Evolutionary conservation across 495 filamentous ascomycete genomes (phyloP).

Genomic region (Penicillium simplicissimum): DNA sequence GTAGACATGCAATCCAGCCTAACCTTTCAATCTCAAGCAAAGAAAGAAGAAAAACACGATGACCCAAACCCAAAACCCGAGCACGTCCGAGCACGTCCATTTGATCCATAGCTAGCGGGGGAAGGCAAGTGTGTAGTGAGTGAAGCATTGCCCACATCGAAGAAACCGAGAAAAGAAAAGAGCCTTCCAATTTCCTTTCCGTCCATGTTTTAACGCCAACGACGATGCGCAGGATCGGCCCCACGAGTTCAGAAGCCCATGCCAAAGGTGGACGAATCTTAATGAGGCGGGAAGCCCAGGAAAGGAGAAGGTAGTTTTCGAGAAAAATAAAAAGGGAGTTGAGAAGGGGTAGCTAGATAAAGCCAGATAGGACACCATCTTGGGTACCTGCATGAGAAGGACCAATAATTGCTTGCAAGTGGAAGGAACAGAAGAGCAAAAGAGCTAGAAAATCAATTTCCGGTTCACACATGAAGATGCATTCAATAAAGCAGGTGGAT

Average conservation of each 20-base stretch:
- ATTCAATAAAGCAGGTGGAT: constrained; percentile 24
- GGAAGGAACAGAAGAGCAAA: constrained; percentile 8
- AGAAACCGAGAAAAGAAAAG: background rate
- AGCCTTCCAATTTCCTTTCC: too few relatives aligned
- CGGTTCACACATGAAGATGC: constrained; percentile 33
- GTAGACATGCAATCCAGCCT: background rate
- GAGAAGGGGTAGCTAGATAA: constrained; percentile 11
- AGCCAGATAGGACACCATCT: constrained; percentile 21
- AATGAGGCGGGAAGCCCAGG: background rate
- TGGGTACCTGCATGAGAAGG: constrained; percentile 22
- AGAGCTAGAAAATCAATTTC: constrained; percentile 32
- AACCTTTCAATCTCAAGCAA: constrained; percentile 1
- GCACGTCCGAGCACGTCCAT: constrained; percentile 17
- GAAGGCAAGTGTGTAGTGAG: constrained; percentile 4
- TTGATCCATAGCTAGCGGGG: constrained; percentile 8
- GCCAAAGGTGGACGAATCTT: constrained; percentile 20
- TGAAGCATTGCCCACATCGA: background rate
- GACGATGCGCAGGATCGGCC: constrained; percentile 12
- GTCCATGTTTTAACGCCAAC: constrained; percentile 15
- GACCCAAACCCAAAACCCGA: constrained; percentile 10
- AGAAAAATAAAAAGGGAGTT: background rate
- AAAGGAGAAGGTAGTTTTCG: background rate
- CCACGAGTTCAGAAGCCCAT: constrained; percentile 28
- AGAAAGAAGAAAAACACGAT: constrained; percentile 1
- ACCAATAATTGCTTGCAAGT: constrained; percentile 21